A percentile compares a stretch with the other conserved stretches of the same genome.
These are phyloP conservation scores for Tephrocybe sp. DNA, from an alignment of 768 basidiomycete species.

Conservation along the genomic window DNA sequence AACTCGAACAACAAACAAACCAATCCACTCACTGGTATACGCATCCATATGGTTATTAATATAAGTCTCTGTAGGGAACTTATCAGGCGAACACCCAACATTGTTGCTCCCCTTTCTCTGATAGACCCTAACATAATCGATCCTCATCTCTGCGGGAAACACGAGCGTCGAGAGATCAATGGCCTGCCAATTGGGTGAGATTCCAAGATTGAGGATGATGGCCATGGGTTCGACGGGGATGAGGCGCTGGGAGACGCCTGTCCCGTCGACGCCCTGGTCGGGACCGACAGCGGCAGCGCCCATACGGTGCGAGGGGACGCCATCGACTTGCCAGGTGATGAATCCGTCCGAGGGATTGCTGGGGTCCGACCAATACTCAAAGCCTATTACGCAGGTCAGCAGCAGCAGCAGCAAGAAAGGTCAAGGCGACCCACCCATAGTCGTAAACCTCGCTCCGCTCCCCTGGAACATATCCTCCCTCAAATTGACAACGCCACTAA, in stretches of 20 bases:
- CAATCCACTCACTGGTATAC: slow-evolving; percentile 49
- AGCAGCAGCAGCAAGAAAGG: neutral
- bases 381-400: slow-evolving; percentile 36
- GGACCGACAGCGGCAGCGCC: slow-evolving; percentile 49
- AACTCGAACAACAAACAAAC: neutral
- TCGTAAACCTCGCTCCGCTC: slow-evolving; percentile 9
- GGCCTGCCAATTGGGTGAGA: slow-evolving; percentile 67
- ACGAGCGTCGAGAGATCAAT: slow-evolving; percentile 51
- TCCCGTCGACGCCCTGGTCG: slow-evolving; percentile 34
- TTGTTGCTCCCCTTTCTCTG: slow-evolving; percentile 57
- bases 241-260: slow-evolving; percentile 56
- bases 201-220: slow-evolving; percentile 61
- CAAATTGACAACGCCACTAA: neutral
- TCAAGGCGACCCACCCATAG: neutral
- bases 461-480: slow-evolving; percentile 15
- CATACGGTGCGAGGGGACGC: slow-evolving; percentile 45
- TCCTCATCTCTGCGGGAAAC: slow-evolving; percentile 67
- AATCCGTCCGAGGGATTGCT: slow-evolving; percentile 51
- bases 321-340: slow-evolving; percentile 75
- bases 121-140: slow-evolving; percentile 85
- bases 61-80: slow-evolving; percentile 65
- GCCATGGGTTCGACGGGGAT: slow-evolving; percentile 59
- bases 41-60: slow-evolving; percentile 53
- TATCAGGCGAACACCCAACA: slow-evolving; percentile 63
- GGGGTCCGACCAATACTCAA: slow-evolving; percentile 73